Percentiles rank a stretch among this genome's conserved stretches.
Conservation (phyloP, 768 basidiomycete species). For the Sarcomyxa edulis region DNA sequence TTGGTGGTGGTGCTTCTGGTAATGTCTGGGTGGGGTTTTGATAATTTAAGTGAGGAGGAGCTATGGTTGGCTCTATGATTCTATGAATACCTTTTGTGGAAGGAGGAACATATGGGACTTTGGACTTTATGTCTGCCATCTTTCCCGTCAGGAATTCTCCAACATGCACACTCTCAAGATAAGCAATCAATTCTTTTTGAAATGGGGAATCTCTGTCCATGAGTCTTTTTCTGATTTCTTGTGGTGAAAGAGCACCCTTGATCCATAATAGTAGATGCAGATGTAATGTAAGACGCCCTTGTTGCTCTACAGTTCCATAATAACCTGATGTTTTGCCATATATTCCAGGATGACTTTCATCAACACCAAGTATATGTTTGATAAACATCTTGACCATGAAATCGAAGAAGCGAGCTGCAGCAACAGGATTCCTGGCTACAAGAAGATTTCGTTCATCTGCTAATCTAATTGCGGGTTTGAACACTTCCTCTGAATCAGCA, state of each 20-base stretch:
- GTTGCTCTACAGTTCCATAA: conserved; percentile 28
- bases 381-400: conserved; percentile 17
- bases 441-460: conserved; percentile 8
- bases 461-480: conserved; percentile 5
- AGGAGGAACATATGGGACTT: conserved; percentile 1
- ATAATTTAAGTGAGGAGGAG: no score
- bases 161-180: conserved; percentile 22
- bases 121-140: conserved; percentile 10
- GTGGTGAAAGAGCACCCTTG: conserved; percentile 17
- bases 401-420: conserved; percentile 22
- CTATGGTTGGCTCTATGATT: no score
- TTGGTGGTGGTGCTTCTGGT: conserved; percentile 16
- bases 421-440: conserved; percentile 20
- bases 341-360: conserved; percentile 13
- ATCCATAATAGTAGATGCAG: conserved; percentile 33
- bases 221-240: conserved; percentile 25
- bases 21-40: conserved; percentile 17
- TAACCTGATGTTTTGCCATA: conserved; percentile 24
- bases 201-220: conserved; percentile 18
- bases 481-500: conserved; percentile 14
- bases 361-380: conserved; percentile 17
- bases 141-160: conserved; percentile 25
- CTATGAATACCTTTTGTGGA: no score
- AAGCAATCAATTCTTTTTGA: conserved; percentile 17
- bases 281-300: conserved; percentile 31